These are phyloP conservation scores for Perkinsus chesapeaki DNA, from an alignment of 169 alveolate genomes.

Conservation along the genomic window DNA sequence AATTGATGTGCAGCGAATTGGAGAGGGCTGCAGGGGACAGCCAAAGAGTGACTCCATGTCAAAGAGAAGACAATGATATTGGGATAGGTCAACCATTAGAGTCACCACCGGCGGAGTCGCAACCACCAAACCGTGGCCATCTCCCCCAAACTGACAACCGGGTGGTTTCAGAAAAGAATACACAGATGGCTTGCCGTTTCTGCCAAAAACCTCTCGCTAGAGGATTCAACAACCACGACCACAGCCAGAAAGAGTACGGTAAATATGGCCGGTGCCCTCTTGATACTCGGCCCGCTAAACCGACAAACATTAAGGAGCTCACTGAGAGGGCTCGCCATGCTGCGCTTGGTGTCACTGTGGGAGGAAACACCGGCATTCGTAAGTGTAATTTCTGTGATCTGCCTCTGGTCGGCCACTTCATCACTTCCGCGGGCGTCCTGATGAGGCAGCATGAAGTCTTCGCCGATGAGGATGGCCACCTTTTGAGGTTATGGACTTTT, in stretches of 20 bases:
- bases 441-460: background rate
- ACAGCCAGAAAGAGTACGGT: background rate
- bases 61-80: no score
- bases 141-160: background rate
- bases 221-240: background rate
- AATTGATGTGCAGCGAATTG: no score
- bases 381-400: background rate
- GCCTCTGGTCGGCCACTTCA: background rate
- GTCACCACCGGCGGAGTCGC: background rate
- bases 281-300: background rate
- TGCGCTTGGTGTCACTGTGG: background rate
- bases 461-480: background rate
- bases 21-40: no score
- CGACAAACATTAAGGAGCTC: background rate
- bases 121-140: no score
- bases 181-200: background rate
- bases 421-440: background rate
- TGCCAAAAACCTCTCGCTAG: background rate
- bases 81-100: no score
- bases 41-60: no score
- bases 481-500: background rate
- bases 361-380: background rate
- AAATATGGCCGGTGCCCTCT: background rate
- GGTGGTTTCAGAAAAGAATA: background rate
- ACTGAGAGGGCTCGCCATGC: background rate